Conservation (phyloP, 768 basidiomycete species). For the Leccinum barrowsii region DNA sequence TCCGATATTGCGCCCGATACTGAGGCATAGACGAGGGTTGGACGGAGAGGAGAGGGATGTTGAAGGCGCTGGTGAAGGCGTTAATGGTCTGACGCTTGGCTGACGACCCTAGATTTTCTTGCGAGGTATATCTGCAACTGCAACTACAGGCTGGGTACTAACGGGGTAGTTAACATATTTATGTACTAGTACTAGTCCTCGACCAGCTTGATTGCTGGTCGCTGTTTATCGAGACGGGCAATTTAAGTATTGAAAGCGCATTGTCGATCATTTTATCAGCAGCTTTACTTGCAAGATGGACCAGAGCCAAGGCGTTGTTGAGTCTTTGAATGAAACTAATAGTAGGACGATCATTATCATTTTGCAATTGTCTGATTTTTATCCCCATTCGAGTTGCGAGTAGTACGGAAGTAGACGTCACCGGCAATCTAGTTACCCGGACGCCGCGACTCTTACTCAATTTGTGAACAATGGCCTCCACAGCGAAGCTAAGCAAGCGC, state of each 20-base stretch:
- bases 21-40: constrained; percentile 46
- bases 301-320: neutral
- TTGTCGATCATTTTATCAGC: neutral
- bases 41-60: constrained; percentile 67
- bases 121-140: neutral
- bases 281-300: neutral
- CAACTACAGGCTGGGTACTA: neutral
- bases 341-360: neutral
- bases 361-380: too few relatives aligned
- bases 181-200: neutral
- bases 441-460: neutral
- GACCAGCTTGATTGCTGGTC: neutral
- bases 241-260: neutral
- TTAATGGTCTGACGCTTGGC: constrained; percentile 54
- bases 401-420: neutral
- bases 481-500: constrained; percentile 79
- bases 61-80: constrained; percentile 77
- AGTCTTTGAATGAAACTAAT: neutral
- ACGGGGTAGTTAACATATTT: neutral
- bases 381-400: too few relatives aligned
- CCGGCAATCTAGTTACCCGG: constrained; percentile 6
- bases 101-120: constrained; percentile 4
- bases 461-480: constrained; percentile 19
- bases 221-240: neutral
- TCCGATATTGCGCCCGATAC: constrained; percentile 69